Percentiles rank a stretch among this genome's conserved stretches.
phyloP scores from a whole-genome alignment of 345 rosid genomes.

The Eucalyptus coolabah region DNA sequence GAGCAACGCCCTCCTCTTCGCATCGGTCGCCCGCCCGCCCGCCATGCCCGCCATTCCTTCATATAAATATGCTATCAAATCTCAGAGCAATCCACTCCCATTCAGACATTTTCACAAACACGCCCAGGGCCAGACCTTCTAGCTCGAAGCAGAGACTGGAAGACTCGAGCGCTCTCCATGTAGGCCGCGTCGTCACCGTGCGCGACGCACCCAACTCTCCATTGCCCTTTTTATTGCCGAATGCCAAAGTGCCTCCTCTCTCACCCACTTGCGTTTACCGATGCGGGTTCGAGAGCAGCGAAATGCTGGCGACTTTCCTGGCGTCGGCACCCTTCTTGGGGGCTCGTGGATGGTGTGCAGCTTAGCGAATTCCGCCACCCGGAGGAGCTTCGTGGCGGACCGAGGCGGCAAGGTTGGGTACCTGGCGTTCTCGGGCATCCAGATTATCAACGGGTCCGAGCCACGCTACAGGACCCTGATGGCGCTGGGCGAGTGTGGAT shows the following conservation, averaged over 20 bases:
- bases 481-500: too few relatives aligned
- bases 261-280: neutral
- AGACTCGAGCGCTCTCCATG: neutral
- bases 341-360: constrained; percentile 52
- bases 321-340: constrained; percentile 38
- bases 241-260: too few relatives aligned
- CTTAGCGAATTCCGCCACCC: too few relatives aligned
- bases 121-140: neutral
- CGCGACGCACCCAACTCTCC: neutral
- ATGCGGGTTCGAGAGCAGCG: constrained; percentile 62
- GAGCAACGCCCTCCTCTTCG: too few relatives aligned
- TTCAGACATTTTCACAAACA: neutral
- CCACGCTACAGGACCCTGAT: neutral
- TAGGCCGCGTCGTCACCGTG: neutral
- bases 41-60: too few relatives aligned
- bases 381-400: too few relatives aligned
- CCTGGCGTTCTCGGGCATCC: neutral
- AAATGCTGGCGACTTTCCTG: constrained; percentile 48
- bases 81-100: neutral
- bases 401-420: too few relatives aligned
- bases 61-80: neutral
- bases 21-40: too few relatives aligned
- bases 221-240: neutral
- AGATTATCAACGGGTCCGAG: neutral
- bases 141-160: too few relatives aligned